Conservation (phyloP, 768 basidiomycete genomes). For the Dictyophora rubrovolvata region DNA sequence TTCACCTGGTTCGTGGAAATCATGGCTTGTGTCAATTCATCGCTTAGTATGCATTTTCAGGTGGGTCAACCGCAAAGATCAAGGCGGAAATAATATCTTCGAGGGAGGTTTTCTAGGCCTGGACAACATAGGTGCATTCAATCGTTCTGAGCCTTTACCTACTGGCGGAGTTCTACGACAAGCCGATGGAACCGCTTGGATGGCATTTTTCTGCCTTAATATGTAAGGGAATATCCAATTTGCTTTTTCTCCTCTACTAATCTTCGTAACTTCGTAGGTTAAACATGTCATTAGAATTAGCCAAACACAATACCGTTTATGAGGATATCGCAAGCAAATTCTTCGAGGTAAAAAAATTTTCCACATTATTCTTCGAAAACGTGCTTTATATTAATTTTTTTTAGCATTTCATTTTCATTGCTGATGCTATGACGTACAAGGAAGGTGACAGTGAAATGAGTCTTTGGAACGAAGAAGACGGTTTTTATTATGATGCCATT, state of each 20-base stretch:
- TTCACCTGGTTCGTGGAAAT: constrained; percentile 71
- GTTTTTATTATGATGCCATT: constrained; percentile 98
- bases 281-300: constrained; percentile 93
- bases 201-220: constrained; percentile 97
- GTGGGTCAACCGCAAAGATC: constrained; percentile 99
- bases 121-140: constrained; percentile 97
- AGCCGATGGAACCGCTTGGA: constrained; percentile 99
- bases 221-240: constrained; percentile 45
- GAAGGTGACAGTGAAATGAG: constrained; percentile 68
- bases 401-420: constrained; percentile 95
- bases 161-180: constrained; percentile 92
- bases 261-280: constrained; percentile 41
- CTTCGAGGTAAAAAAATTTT: constrained; percentile 57
- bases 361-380: background rate
- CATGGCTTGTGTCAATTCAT: background rate
- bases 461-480: constrained; percentile 94
- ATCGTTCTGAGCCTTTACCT: constrained; percentile 92
- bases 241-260: background rate
- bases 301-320: constrained; percentile 95
- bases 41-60: constrained; percentile 24
- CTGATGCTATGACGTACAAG: constrained; percentile 95
- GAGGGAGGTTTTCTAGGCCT: constrained; percentile 97
- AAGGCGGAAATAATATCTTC: constrained; percentile 91
- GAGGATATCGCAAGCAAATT: constrained; percentile 99
- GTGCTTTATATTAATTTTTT: constrained; percentile 4